Base-by-base conservation (phyloP, 805 yeast species). In the Kluyveromyces dobzhanskii region DNA sequence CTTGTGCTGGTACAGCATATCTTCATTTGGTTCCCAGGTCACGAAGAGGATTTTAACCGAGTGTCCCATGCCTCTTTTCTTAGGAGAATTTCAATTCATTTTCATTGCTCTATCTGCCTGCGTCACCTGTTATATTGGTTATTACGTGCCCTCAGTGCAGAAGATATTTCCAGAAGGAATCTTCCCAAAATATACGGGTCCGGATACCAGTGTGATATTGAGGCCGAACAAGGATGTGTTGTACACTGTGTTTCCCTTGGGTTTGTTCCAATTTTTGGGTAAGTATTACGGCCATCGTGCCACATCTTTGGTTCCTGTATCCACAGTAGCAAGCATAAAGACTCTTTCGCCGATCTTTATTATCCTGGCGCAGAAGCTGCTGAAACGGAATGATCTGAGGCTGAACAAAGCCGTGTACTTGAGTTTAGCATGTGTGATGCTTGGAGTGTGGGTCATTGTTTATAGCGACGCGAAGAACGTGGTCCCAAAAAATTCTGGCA, bases 301-400 rank as follows among this genome's bases (percentile, higher is more conserved):
- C 0, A 78, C 84, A 0, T 72, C 83, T 4, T 50, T 75, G 30
- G 78, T 79, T 5, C 78, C 85, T 0, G 71, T 80, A 11, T 79
- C 85, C 0, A 76, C 86, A 0, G 83, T 79, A 1, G 78, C 85
- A 1, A 77, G 83, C 41, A 69, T 80, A n/a, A 73, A 80, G 58
- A 78, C 85, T 0, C 56, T 80, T 17, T 73, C 82, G 3, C 87
- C 87, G 0, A 56, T 80, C 32, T 59, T 80, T 17, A 71, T 80
- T 24, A 78, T 80, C 1, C 32, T 67, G 0, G 72, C 80, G 3
- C 81, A 80, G 52, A 64, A 78, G 43, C 8, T 71, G 1, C 17
- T 65, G 13, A 46, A 43, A 9, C 39, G 55, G 5, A 44, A 41
- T 16, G 31, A 25, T 9, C 9, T 14, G 16, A 52, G 46, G n/a